Evolutionary conservation across 2,329 filamentous ascomycete species (phyloP).

Genomic region (Helotiales sp.): DNA sequence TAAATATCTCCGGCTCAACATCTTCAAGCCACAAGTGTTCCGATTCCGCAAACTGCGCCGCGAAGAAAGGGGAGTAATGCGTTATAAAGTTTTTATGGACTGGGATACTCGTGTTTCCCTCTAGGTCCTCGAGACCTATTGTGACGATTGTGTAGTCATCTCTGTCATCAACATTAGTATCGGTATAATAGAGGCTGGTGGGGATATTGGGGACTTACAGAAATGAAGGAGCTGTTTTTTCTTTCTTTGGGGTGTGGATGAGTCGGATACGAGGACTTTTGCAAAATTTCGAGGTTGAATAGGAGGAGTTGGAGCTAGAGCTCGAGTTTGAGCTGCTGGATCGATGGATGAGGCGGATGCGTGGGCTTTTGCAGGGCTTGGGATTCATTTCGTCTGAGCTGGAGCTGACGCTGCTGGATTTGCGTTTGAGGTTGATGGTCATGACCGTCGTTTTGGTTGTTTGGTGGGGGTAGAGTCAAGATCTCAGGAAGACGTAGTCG

Average conservation of each 20-base stretch:
- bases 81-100: background rate
- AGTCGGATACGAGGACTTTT: background rate
- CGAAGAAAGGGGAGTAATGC: background rate
- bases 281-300: background rate
- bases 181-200: too few species aligned
- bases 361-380: background rate
- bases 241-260: background rate
- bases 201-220: background rate
- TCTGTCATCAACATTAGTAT: background rate
- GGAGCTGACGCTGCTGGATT: background rate
- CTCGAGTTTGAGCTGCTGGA: too few species aligned
- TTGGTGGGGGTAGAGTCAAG: too few species aligned
- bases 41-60: background rate
- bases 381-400: background rate
- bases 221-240: background rate
- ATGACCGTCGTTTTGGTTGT: background rate
- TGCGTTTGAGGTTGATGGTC: background rate
- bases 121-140: background rate
- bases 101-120: background rate
- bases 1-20: background rate
- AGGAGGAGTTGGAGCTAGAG: background rate
- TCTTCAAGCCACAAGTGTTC: background rate
- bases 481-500: too few species aligned
- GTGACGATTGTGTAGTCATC: background rate
- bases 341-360: background rate